Conservation (phyloP, 768 basidiomycete genomes). For the Nevesoporus exiguus region DNA sequence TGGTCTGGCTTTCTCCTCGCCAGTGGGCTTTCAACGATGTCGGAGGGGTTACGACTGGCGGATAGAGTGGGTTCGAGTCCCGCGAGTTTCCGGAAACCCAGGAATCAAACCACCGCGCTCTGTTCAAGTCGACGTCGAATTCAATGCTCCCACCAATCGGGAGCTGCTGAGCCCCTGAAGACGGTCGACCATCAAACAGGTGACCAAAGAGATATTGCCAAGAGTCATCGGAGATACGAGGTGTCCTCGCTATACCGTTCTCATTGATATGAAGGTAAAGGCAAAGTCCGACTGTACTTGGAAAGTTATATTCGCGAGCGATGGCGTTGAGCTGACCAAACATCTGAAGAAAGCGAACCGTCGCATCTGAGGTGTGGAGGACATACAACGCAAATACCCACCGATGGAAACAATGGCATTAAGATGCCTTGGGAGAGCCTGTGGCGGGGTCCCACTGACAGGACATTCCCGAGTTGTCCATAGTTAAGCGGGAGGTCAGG, state of each 20-base stretch:
- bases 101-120: slow-evolving; percentile 74
- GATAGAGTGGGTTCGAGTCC: slow-evolving; percentile 39
- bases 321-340: slow-evolving; percentile 74
- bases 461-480: slow-evolving; percentile 53
- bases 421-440: slow-evolving; percentile 66
- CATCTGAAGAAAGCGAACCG: slow-evolving; percentile 45
- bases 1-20: slow-evolving; percentile 53
- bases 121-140: slow-evolving; percentile 77
- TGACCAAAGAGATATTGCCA: slow-evolving; percentile 74
- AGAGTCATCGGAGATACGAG: slow-evolving; percentile 73
- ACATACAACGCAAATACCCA: slow-evolving; percentile 27
- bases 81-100: slow-evolving; percentile 61
- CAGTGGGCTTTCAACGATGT: slow-evolving; percentile 39
- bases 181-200: slow-evolving; percentile 44
- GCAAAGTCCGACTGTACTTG: slow-evolving; percentile 71
- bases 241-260: slow-evolving; percentile 51
- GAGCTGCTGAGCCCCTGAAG: slow-evolving; percentile 34
- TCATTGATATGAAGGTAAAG: slow-evolving; percentile 71
- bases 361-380: neutral
- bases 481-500: slow-evolving; percentile 54
- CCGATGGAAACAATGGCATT: slow-evolving; percentile 74
- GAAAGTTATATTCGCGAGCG: slow-evolving; percentile 78
- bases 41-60: slow-evolving; percentile 37
- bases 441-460: slow-evolving; percentile 55
- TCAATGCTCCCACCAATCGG: slow-evolving; percentile 79